Base-by-base conservation (phyloP, 441 rosid genomes). In the Erodium texanum region DNA sequence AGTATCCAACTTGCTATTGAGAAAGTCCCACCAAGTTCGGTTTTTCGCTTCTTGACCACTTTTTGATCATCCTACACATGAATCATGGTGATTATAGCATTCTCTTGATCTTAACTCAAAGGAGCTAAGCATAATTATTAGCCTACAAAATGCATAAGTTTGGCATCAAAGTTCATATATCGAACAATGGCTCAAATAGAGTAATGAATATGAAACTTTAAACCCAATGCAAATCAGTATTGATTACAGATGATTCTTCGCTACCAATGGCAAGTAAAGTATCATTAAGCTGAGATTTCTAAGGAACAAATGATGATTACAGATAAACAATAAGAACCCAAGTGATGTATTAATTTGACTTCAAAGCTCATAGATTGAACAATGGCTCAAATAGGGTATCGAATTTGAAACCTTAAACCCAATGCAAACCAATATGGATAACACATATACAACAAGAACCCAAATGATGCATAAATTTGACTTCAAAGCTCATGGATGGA, bases 1-100 rank as follows among this genome's bases (percentile, higher is more conserved):
- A 95, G 88, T 34, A 92, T 95, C 89, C 90, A 95, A 85, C 97
- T 88, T 67, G 99, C 99, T 20, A 95, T 83, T 3, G 99, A 95
- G 66, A 95, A 89, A 34, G 89, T 73, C 71, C 98, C 99, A 24
- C 99, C 99, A 1, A 95, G 88, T 72, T 95, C 99, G 0, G 98
- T 95, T 85, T 95, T 95, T 66, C 97, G 80, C 80, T 95, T 95
- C 79, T 70, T 84, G 0, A 92, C 90, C 70, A 82, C 81, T 59
- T 82, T 77, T 67, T 80, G 99, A 82, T 95, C 99, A 74, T 95
- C 96, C 99, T 95, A 72, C 62, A 69, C 52, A 48, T 38, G 48
- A 24, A 41, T 11, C 20, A 59, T 12, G 66, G 29, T 24, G 59
- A 56, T 64, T 64, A 34, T 66, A 62, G 65, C 36, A 14, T 50